A percentile compares a stretch with the other conserved stretches of the same genome.
Conservation (phyloP, 176 grass and related monocot genomes). For the Ensete glaucum region DNA sequence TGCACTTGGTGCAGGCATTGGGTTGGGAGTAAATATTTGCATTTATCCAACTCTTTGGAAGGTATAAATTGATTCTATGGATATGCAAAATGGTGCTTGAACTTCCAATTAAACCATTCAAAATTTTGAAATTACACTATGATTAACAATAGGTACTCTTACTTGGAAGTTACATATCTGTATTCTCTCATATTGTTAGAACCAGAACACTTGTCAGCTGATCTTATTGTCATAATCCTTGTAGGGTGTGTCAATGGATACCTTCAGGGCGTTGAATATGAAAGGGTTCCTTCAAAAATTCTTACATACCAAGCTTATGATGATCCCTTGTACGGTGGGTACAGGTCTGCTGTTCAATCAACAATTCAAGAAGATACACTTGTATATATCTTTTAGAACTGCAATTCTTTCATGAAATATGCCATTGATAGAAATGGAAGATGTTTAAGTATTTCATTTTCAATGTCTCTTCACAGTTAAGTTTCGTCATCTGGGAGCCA, state of each 20-base stretch:
- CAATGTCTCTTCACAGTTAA: conserved; percentile 41
- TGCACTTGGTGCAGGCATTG: conserved; percentile 71
- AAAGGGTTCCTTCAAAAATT: conserved; percentile 90
- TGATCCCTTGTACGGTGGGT: conserved; percentile 89
- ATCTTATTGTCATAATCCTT: neutral
- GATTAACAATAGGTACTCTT: neutral
- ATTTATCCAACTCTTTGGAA: conserved; percentile 98
- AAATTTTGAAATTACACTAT: neutral
- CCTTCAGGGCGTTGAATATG: conserved; percentile 84
- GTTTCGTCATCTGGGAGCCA: conserved; percentile 93
- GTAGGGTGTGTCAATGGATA: conserved; percentile 85
- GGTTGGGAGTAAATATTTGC: conserved; percentile 73
- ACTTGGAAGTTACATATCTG: neutral
- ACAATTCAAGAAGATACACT: conserved; percentile 71
- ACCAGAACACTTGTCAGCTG: neutral
- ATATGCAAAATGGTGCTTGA: neutral
- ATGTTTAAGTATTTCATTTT: conserved; percentile 18
- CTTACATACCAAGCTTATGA: conserved; percentile 86
- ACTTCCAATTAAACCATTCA: neutral
- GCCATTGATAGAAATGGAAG: conserved; percentile 12
- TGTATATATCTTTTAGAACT: conserved; percentile 36
- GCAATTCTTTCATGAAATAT: conserved; percentile 6
- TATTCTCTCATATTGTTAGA: neutral
- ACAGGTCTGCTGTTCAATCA: conserved; percentile 75
- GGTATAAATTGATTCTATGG: conserved; percentile 28